Evolutionary conservation across 345 rosid species (phyloP), one percentile per base, ranked within the genome.

Genomic region (Eucalyptus pauciflora): DNA sequence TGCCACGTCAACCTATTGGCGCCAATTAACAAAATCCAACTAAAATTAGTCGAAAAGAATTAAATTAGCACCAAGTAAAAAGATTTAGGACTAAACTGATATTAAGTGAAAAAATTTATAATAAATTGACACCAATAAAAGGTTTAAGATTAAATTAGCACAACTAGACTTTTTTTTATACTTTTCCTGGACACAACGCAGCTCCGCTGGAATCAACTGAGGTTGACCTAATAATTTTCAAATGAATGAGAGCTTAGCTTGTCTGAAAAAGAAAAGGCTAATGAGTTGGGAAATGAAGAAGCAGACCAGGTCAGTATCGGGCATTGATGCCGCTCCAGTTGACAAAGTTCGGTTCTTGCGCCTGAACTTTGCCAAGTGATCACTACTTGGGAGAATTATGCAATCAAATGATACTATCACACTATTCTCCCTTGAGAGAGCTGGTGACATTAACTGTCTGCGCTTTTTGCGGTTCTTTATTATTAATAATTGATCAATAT

Each of bases 101-200:
- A 52, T 52, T 52, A 52, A 52, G 9, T 51, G 24, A 52, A 52
- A 52, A 51, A 7, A 52, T 3, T 50, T 52, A 52, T 18, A 18
- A 52, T 52, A 52, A 52, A 52, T 52, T 52, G 10, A 2, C 56
- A 7, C 4, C 0, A 52, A 18, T 52, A 52, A 52, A 52, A 52
- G 0, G 4, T 52, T 52, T 18, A 52, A 7, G 2, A 52, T 0
- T 52, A 52, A 52, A 52, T 17, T 18, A 0, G 24, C 1, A 52
- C 4, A 52, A 52, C 7, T 52, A 1, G 4, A 1, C 4, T 52
- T 52, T 52, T 18, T 18, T 52, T 7, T 2, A 52, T 0, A 52
- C 56, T 18, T 52, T 52, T 18, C 24, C 0, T 18, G 0, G 10
- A 18, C 24, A 52, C 29, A 0, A 1, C 2, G 10, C 7, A 2